These are phyloP conservation scores for Penicillium sp. DNA, from an alignment of 2,329 filamentous ascomycete species.

Conservation along the genomic window DNA sequence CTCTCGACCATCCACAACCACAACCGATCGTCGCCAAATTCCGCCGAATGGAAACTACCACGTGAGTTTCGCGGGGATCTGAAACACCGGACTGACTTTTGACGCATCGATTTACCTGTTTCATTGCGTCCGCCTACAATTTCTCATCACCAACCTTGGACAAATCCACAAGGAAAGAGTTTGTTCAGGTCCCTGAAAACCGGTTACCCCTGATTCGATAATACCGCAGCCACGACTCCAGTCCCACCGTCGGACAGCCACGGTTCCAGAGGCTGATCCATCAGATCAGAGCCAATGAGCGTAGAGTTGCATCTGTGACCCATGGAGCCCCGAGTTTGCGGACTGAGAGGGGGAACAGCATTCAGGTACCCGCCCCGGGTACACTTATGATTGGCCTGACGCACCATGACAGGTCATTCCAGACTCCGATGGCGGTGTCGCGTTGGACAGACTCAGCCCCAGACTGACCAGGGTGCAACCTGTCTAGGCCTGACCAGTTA, in stretches of 20 bases:
- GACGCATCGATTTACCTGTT: neutral
- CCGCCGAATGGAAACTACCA: slow-evolving; percentile 19
- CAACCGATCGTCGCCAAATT: slow-evolving; percentile 19
- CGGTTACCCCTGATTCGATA: slow-evolving; percentile 20
- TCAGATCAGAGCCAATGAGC: slow-evolving; percentile 14
- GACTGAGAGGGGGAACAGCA: slow-evolving; percentile 10
- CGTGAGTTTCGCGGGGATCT: slow-evolving; percentile 24
- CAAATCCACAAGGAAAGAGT: neutral
- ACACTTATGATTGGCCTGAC: slow-evolving; percentile 15
- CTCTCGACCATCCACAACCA: neutral
- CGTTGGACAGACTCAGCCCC: slow-evolving; percentile 13
- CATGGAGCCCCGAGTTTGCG: slow-evolving; percentile 11
- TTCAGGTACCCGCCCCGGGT: slow-evolving; percentile 23
- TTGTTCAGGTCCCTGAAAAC: slow-evolving; percentile 1
- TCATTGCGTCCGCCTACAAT: neutral
- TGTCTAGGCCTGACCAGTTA: slow-evolving; percentile 3
- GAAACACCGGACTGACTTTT: slow-evolving; percentile 15
- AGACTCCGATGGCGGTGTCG: slow-evolving; percentile 5
- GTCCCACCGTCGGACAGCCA: slow-evolving; percentile 16
- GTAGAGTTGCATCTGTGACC: slow-evolving; percentile 6
- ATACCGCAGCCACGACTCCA: slow-evolving; percentile 12
- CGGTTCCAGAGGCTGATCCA: slow-evolving; percentile 17
- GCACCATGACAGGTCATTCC: slow-evolving; percentile 22
- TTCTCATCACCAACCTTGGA: neutral
- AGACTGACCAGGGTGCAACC: slow-evolving; percentile 5